Evolutionary conservation across 495 filamentous ascomycete genomes (phyloP).

Genomic region (Penicillium angulare): DNA sequence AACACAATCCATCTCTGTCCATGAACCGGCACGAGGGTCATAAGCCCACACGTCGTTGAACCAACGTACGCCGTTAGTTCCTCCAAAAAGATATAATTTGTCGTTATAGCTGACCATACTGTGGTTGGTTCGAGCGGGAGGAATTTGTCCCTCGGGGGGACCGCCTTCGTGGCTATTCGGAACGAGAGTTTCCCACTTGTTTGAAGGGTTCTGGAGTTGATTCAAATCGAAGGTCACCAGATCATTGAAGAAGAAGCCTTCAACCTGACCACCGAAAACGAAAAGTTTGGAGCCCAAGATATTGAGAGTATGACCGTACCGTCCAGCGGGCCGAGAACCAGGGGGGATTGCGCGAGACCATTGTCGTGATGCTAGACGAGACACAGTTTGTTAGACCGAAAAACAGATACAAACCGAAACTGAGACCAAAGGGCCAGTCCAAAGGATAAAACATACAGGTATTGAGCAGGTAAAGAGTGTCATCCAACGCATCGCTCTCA

Average conservation of each 20-base stretch:
- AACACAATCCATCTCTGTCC: conserved; percentile 90
- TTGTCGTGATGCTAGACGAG: conserved; percentile 78
- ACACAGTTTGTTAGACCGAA: conserved; percentile 7
- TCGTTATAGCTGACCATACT: conserved; percentile 89
- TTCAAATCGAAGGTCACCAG: conserved; percentile 96
- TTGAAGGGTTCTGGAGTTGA: conserved; percentile 79
- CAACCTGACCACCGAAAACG: conserved; percentile 96
- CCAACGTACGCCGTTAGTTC: conserved; percentile 91
- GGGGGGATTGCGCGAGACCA: conserved; percentile 92
- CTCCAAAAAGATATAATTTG: conserved; percentile 94
- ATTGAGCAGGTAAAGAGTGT: conserved; percentile 95
- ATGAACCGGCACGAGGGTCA: conserved; percentile 76
- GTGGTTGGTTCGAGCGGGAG: conserved; percentile 95
- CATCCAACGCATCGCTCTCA: conserved; percentile 84
- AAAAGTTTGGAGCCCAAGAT: conserved; percentile 96
- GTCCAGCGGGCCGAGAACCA: conserved; percentile 77
- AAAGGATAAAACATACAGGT: conserved; percentile 62
- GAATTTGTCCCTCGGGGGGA: conserved; percentile 63
- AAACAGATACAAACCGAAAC: not conserved
- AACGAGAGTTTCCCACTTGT: conserved; percentile 90
- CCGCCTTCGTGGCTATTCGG: conserved; percentile 70
- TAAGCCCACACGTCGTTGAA: conserved; percentile 99
- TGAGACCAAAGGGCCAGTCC: not conserved
- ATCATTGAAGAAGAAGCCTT: conserved; percentile 97
- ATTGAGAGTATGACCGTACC: conserved; percentile 95